These are phyloP conservation scores for Fraxinus albicans DNA, from an alignment of 305 asterid species.

Conservation along the genomic window DNA sequence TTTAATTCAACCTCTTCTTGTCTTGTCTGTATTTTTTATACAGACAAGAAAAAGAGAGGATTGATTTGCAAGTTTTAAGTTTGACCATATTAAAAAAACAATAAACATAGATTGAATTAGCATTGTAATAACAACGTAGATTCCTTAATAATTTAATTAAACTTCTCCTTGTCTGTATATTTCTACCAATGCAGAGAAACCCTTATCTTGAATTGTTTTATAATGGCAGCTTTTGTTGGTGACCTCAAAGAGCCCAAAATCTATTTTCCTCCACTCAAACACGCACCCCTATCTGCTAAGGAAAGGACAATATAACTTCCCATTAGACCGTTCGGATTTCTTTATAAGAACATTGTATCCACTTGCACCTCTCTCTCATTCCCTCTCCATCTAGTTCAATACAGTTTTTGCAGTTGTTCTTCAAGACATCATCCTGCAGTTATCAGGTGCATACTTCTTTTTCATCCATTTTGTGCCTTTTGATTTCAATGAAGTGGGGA, in stretches of 20 bases:
- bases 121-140: slow-evolving; percentile 20
- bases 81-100: not conserved
- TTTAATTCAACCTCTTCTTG: slow-evolving; percentile 11
- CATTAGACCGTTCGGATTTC: slow-evolving; percentile 18
- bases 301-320: slow-evolving; percentile 55
- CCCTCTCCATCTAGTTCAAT: slow-evolving; percentile 19
- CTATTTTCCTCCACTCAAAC: slow-evolving; percentile 76
- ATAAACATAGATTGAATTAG: slow-evolving; percentile 14
- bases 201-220: slow-evolving; percentile 31
- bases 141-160: slow-evolving; percentile 16
- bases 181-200: not conserved
- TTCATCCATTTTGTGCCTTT: not conserved
- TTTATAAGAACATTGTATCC: slow-evolving; percentile 19
- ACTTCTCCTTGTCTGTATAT: not conserved
- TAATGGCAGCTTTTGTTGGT: slow-evolving; percentile 20
- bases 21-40: not conserved
- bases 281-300: slow-evolving; percentile 70
- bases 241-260: slow-evolving; percentile 42
- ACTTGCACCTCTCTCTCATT: slow-evolving; percentile 22
- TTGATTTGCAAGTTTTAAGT: slow-evolving; percentile 1
- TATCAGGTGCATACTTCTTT: slow-evolving; percentile 26
- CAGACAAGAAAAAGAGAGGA: too few relatives aligned
- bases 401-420: slow-evolving; percentile 10
- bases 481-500: not conserved
- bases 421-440: slow-evolving; percentile 22